Conservation (phyloP, 768 basidiomycete species). For the Hypholoma sublateritium region DNA sequence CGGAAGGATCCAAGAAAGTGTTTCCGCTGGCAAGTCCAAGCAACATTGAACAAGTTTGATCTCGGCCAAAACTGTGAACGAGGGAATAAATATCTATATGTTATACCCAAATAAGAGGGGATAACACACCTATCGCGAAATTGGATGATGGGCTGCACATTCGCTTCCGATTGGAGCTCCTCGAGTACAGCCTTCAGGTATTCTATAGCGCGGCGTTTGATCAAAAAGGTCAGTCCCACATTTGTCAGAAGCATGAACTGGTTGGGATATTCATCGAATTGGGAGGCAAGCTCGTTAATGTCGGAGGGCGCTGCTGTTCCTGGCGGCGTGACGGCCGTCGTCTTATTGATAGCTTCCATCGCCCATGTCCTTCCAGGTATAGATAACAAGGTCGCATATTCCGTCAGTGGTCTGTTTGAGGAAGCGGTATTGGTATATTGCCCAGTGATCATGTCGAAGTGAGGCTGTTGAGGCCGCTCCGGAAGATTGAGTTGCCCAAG, state of each 20-base stretch:
- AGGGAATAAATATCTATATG: conserved; percentile 6
- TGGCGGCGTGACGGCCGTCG: conserved; percentile 26
- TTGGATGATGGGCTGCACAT: conserved; percentile 75
- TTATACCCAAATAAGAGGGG: not conserved
- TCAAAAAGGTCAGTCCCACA: conserved; percentile 77
- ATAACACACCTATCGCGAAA: conserved; percentile 71
- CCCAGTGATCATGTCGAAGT: conserved; percentile 29
- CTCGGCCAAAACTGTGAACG: conserved; percentile 74
- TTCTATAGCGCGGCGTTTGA: conserved; percentile 83
- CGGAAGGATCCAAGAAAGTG: conserved; percentile 67
- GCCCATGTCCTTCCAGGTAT: conserved; percentile 87
- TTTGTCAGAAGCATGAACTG: conserved; percentile 91
- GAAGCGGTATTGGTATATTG: conserved; percentile 36
- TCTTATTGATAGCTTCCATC: conserved; percentile 57
- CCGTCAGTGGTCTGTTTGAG: conserved; percentile 60
- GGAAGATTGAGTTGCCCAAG: conserved; percentile 64
- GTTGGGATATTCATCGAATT: conserved; percentile 70
- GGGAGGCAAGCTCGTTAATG: conserved; percentile 80
- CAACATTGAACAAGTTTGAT: conserved; percentile 91
- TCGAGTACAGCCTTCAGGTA: conserved; percentile 82
- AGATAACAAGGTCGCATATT: conserved; percentile 74
- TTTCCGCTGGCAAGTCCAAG: conserved; percentile 85
- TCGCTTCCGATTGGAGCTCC: conserved; percentile 74
- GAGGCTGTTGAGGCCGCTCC: conserved; percentile 41
- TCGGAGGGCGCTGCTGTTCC: conserved; percentile 51